These are phyloP conservation scores for Hygrophorus pudorinus DNA, from an alignment of 768 basidiomycete species.

Conservation along the genomic window DNA sequence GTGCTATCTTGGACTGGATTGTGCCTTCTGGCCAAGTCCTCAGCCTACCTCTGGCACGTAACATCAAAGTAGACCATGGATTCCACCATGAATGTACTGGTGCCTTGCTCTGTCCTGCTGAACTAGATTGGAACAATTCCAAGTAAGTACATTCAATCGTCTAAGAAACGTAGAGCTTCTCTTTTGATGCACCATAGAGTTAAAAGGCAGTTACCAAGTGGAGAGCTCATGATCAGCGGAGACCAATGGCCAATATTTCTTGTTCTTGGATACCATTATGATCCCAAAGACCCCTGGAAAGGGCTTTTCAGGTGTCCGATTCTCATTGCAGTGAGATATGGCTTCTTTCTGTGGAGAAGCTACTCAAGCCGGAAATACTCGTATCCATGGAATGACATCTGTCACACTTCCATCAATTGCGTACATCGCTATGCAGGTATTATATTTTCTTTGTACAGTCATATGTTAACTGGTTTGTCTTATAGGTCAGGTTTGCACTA, in stretches of 20 bases:
- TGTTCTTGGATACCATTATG: background rate
- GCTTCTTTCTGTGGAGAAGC: no score
- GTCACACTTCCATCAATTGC: no score
- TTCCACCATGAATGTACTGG: slow-evolving; percentile 1
- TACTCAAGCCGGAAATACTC: no score
- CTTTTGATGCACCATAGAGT: background rate
- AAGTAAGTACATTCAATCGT: background rate
- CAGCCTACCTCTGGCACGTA: background rate
- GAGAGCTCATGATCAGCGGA: background rate
- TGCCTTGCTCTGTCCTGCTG: background rate
- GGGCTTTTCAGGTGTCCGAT: background rate
- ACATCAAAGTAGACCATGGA: background rate
- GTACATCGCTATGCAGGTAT: no score
- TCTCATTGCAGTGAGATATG: background rate
- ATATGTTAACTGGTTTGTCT: no score
- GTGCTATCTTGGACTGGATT: no score
- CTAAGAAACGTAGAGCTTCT: no score
- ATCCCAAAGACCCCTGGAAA: background rate
- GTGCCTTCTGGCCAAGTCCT: no score
- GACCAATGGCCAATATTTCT: background rate
- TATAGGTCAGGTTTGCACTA: no score
- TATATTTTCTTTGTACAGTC: no score
- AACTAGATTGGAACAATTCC: background rate
- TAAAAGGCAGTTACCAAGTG: background rate
- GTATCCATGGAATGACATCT: no score